Base-by-base conservation (phyloP, 306 rosid species). In the Quercus ilex region DNA sequence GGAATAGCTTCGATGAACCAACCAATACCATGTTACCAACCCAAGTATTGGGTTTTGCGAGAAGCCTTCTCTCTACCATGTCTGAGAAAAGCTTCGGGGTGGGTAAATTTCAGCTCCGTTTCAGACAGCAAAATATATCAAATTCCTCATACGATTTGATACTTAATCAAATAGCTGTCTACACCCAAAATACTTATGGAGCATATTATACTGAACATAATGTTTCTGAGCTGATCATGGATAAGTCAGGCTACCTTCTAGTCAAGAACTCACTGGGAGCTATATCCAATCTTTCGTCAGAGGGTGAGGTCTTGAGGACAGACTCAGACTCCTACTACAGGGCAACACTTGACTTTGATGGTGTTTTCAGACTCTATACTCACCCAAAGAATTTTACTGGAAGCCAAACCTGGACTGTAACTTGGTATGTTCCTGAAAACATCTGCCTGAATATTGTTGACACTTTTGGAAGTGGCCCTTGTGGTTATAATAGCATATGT, bases 401-500 rank as follows among this genome's bases (percentile, higher is more conserved):
- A 13, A 33, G 19, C 14, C 49, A 18, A 35, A 67, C 25, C 71
- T 67, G 71, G 71, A 7, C 71, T 15, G 19, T 6, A 20, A 35
- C 3, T 43, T 0, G 26, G 71, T 31, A 17, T 33, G 46, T 19
- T 67, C 71, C 71, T 18, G 51, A 33, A 0, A 67, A 26, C 25
- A 18, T 65, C 49, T 33, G 71, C 71, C 23, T 33, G 5, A 4
- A 1, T 8, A 67, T 67, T 67, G 4, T 18, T 1, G 26, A 9
- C 71, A 1, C 25, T 18, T 67, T 67, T 0, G 71, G 71, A 67
- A 9, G 71, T 33, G 71, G 71, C 3, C 52, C 71, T 33, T 67
- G 71, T 67, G 71, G 71, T 43, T 67, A 33, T 67, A 67, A 67
- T 23, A 67, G 71, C 49, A 31, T 67, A 33, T 67, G 71, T 18